Conservation (phyloP, 768 basidiomycete species). For the Cantharellus anzutake region DNA sequence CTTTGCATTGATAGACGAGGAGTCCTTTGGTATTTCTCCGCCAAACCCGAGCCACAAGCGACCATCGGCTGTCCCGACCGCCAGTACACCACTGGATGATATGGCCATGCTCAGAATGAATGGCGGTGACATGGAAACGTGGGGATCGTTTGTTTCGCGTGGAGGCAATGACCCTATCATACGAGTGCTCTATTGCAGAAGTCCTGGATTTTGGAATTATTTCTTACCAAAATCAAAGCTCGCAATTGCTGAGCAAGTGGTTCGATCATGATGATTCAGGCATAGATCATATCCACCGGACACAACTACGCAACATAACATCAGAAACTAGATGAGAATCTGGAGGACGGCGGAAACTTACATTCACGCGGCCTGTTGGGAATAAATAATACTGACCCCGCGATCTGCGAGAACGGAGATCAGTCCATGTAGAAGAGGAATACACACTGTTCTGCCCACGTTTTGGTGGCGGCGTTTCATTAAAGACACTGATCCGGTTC, state of each 20-base stretch:
- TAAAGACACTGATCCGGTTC: constrained; percentile 25
- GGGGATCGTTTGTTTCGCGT: constrained; percentile 18
- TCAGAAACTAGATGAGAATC: background rate
- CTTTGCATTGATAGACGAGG: constrained; percentile 10
- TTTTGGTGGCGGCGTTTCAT: constrained; percentile 48
- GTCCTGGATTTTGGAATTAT: background rate
- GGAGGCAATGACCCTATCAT: constrained; percentile 16
- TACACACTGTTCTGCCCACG: constrained; percentile 23
- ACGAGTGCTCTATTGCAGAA: background rate
- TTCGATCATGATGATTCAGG: constrained; percentile 48
- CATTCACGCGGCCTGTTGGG: constrained; percentile 46
- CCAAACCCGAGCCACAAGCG: constrained; percentile 49
- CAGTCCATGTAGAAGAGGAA: background rate
- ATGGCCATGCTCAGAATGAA: constrained; percentile 49
- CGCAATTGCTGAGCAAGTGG: constrained; percentile 25
- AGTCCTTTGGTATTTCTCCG: constrained; percentile 26
- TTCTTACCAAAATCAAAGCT: constrained; percentile 1
- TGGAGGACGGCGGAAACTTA: constrained; percentile 1
- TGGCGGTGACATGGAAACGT: constrained; percentile 48
- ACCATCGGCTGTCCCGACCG: constrained; percentile 61
- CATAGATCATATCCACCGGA: constrained; percentile 61
- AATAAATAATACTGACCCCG: constrained; percentile 49
- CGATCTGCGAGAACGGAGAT: constrained; percentile 31
- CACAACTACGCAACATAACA: constrained; percentile 21
- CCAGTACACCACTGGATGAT: constrained; percentile 38